Base-by-base conservation (phyloP, 352 stramenopile species). In the Pythium insidiosum region DNA sequence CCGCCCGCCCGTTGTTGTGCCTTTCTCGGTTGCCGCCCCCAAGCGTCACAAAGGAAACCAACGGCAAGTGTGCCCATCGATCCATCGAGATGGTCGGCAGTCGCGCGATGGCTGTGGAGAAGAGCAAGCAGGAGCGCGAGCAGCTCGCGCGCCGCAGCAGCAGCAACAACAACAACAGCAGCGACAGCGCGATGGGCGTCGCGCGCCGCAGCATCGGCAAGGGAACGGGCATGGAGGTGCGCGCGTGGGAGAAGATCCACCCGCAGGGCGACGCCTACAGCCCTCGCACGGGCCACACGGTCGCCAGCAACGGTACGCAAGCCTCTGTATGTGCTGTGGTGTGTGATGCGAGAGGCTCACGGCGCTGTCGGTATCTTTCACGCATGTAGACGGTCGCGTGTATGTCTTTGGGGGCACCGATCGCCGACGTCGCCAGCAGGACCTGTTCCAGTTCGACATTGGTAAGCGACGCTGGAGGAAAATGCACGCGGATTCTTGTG, bases 361-460 rank as follows among this genome's bases (percentile, higher is more conserved):
- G 34, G 34, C 11, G 16, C 34, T 39, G 16, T 16, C 18, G 34
- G 34, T 16, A 39, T 33, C 15, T 33, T 33, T 33, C 15, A 13
- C 15, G 5, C 38, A 11, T 63, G 22, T 53, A 88, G 74, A 84
- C 56, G 69, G 67, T 22, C 58, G 51, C 36, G 56, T 94, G 34
- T 93, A 89, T 50, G 75, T 94, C 13, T 94, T 94, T 67, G 82
- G 82, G 11, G 82, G 82, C 50, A 94, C 82, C 19, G 82, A 94
- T 42, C 70, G 74, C 1, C 71, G 76, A 26, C 63, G 80, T 11
- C 59, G 82, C 10, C 79, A 93, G 53, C 79, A 94, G 46, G 82
- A 94, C 59, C 53, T 94, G 19, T 93, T 84, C 54, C 80, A 90
- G 40, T 75, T 91, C 39, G 80, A 94, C 40, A 81, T 80, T 33